Evolutionary conservation across 805 yeast species (phyloP).

Genomic region (Myxozyma lipomycoides): DNA sequence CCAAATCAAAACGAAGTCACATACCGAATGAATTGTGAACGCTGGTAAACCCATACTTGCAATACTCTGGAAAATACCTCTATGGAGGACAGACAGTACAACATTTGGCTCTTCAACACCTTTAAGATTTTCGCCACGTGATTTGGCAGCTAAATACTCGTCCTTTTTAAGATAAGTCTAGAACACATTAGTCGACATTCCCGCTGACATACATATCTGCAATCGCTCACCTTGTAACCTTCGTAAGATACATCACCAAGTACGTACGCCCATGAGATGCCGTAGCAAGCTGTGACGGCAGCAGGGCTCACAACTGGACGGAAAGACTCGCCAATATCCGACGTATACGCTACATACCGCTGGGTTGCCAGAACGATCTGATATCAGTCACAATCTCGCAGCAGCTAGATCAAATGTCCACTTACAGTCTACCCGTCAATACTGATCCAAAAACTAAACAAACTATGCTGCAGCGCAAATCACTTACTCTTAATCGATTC

Average conservation of each 20-base stretch:
- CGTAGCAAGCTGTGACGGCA: slow-evolving; percentile 64
- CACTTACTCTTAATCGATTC: slow-evolving; percentile 52
- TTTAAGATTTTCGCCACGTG: slow-evolving; percentile 61
- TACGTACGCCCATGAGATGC: slow-evolving; percentile 70
- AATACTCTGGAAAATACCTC: slow-evolving; percentile 75
- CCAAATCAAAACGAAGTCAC: no score
- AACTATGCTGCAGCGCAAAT: not conserved
- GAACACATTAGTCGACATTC: not conserved
- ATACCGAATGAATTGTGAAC: slow-evolving; percentile 65
- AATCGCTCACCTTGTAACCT: slow-evolving; percentile 55
- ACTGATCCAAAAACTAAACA: no score
- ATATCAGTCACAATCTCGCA: not conserved
- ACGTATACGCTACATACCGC: slow-evolving; percentile 79
- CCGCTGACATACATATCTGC: not conserved
- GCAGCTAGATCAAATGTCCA: no score
- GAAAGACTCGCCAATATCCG: slow-evolving; percentile 83
- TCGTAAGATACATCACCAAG: slow-evolving; percentile 71
- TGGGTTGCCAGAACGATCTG: slow-evolving; percentile 64
- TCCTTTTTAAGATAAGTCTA: slow-evolving; percentile 19
- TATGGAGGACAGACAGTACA: slow-evolving; percentile 58
- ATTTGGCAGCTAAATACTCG: slow-evolving; percentile 41
- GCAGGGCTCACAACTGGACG: slow-evolving; percentile 73
- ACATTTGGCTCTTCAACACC: slow-evolving; percentile 48
- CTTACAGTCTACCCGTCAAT: no score
- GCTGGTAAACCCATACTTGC: slow-evolving; percentile 89